Conservation (phyloP, 805 yeast genomes). For the Blastobotrys peoriensis region DNA sequence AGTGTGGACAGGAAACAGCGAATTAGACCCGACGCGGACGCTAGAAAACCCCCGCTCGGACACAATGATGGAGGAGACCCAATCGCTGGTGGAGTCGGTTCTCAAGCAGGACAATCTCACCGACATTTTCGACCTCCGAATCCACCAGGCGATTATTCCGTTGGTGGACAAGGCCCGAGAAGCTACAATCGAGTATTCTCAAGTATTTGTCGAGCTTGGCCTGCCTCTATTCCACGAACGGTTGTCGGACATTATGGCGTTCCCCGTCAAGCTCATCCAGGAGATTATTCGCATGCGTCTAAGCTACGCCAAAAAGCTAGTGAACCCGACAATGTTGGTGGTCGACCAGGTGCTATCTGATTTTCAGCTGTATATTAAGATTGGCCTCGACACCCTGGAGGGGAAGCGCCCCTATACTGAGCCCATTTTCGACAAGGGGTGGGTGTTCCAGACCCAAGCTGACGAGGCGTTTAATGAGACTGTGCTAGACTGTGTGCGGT, state of each 20-base stretch:
- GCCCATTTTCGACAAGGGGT: constrained; percentile 51
- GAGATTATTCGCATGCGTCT: constrained; percentile 72
- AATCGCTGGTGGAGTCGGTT: constrained; percentile 74
- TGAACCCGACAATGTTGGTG: constrained; percentile 89
- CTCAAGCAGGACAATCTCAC: constrained; percentile 53
- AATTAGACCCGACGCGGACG: constrained; percentile 51
- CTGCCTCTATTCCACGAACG: constrained; percentile 67
- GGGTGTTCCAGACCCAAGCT: constrained; percentile 63
- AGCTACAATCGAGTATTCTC: constrained; percentile 58
- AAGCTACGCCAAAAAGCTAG: constrained; percentile 67
- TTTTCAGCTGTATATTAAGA: constrained; percentile 65
- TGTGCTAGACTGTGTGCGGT: constrained; percentile 66
- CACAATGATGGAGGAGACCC: constrained; percentile 48
- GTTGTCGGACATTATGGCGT: constrained; percentile 45
- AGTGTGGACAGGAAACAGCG: constrained; percentile 81
- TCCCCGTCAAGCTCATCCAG: constrained; percentile 74
- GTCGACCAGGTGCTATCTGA: constrained; percentile 91
- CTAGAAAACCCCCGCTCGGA: constrained; percentile 22
- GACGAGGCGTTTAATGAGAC: constrained; percentile 61
- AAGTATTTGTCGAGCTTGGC: constrained; percentile 58
- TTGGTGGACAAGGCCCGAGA: constrained; percentile 77
- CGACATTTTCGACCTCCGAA: constrained; percentile 58
- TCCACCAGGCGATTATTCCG: constrained; percentile 65
- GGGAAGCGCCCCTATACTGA: constrained; percentile 51
- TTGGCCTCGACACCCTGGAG: constrained; percentile 69